Evolutionary conservation across 2,329 filamentous ascomycete genomes (phyloP), one percentile per base, ranked within the genome.

Genomic region (Ophiocordyceps australis): DNA sequence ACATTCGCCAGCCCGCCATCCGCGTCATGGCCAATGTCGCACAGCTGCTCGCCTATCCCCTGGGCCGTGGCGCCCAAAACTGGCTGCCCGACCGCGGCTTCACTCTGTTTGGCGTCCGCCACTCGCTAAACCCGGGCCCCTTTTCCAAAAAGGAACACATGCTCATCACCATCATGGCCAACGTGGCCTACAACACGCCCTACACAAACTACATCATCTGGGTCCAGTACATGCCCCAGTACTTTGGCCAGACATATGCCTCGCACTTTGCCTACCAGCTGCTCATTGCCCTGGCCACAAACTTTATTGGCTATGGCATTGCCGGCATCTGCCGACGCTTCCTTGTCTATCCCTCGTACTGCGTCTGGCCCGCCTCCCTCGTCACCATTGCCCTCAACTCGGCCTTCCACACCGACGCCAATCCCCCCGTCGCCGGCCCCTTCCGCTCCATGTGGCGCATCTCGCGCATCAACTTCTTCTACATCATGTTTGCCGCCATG

Each of bases 141-240:
- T 71, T 71, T 38, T 62, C 59, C 28, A 59, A 59, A 37, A 72
- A 72, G 45, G 66, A 72, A 41, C 66, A 72, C 38, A 65, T 66
- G 54, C 50, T 72, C 21, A 64, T 70, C 33, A 62, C 61, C 30
- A 64, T 68, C 41, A 67, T 68, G 62, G 66, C 72, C 28, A 74
- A 74, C 40, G 62, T 63, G 9, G 57, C 58, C 9, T 61, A 55
- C 42, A 57, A 56, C 31, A 51, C 52, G 4, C 62, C 62, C 0
- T 67, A 65, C 37, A 66, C 62, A 4, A 60, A 59, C 42, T 53
- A 62, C 37, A 63, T 66, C 30, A 59, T 65, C 31, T 65, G 59
- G 59, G 56, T 57, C 5, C 62, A 67, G 26, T 54, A 49, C 28
- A 42, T 66, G 20, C 58, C 59, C 0, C 51, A 55, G 34, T 68